A percentile compares a stretch with the other conserved stretches of the same genome.
Conservation (phyloP, 1,139 yeast species). For the Maudiozyma humilis region DNA sequence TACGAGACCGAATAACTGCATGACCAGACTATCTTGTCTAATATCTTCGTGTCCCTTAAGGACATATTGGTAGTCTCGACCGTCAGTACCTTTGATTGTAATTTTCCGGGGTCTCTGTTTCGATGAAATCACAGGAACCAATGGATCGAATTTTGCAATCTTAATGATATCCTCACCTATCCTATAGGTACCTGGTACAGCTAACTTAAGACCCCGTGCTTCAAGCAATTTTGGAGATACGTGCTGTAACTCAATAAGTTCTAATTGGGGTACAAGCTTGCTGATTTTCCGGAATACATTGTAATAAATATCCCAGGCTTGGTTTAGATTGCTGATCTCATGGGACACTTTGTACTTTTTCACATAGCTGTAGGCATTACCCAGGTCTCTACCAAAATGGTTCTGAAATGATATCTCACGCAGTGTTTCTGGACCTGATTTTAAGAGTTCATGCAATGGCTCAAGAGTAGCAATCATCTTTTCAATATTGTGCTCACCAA, state of each 20-base stretch:
- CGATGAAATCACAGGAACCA: conserved; percentile 81
- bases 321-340: conserved; percentile 82
- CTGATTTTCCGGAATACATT: conserved; percentile 87
- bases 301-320: conserved; percentile 96
- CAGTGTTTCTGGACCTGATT: conserved; percentile 85
- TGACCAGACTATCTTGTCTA: conserved; percentile 91
- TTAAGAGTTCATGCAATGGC: conserved; percentile 77
- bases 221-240: conserved; percentile 84
- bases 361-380: conserved; percentile 93
- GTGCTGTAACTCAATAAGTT: conserved; percentile 79
- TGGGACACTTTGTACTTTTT: conserved; percentile 75
- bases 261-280: conserved; percentile 80
- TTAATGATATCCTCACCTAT: conserved; percentile 76
- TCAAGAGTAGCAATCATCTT: conserved; percentile 90
- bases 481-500: conserved; percentile 90
- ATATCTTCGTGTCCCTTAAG: conserved; percentile 97
- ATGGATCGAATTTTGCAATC: conserved; percentile 71
- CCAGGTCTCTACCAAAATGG: conserved; percentile 85
- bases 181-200: conserved; percentile 86
- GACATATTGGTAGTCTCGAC: conserved; percentile 71
- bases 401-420: conserved; percentile 91
- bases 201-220: conserved; percentile 72
- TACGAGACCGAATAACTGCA: conserved; percentile 94
- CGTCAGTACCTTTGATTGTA: conserved; percentile 78
- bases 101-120: conserved; percentile 91